Evolutionary conservation across 768 basidiomycete species (phyloP), one percentile per base, ranked within the genome.

Genomic region (Collybia nuda): DNA sequence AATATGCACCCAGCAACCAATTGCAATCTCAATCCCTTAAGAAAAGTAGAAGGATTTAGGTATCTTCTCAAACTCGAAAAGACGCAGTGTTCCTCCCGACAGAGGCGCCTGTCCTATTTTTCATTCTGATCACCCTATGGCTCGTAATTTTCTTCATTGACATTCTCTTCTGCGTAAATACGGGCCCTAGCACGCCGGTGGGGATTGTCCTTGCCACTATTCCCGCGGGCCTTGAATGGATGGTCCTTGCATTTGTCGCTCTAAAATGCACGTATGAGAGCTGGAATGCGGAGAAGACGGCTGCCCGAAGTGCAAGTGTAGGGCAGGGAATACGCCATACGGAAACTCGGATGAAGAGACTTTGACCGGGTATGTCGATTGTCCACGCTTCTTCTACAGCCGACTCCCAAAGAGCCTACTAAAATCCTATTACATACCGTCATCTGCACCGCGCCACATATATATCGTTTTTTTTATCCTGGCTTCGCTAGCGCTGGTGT

Each of bases 401-500:
- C 32, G 32, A 32, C 6, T 32, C 32, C 32, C 14, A 11, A 32
- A 5, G 9, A n/a, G n/a, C n/a, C n/a, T n/a, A 32, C 14, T 14
- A 11, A 32, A 32, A 32, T 32, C 24, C 7, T 32, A 11, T 11
- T 32, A 32, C 6, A 11, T 32, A 2, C 32, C 32, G 9, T 11
- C 32, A 14, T 32, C 32, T 32, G 32, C 12, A 32, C 43, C 43
- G 12, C 46, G 41, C 6, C n/a, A 24, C 39, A 35, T 51, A 1
- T 55, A 48, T 37, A 40, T 55, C 38, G 32, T 49, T 28, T 55
- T 50, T 5, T 55, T 51, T 38, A 45, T 41, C 21, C 44, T 54
- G 24, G 47, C 45, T 43, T 43, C 53, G 12, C 40, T 55, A 29
- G 15, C 45, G 2, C 26, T 55, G 40, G 39, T 47, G 23, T 40